Evolutionary conservation across 2,329 filamentous ascomycete species (phyloP).

Genomic region (Cercospora sp.): DNA sequence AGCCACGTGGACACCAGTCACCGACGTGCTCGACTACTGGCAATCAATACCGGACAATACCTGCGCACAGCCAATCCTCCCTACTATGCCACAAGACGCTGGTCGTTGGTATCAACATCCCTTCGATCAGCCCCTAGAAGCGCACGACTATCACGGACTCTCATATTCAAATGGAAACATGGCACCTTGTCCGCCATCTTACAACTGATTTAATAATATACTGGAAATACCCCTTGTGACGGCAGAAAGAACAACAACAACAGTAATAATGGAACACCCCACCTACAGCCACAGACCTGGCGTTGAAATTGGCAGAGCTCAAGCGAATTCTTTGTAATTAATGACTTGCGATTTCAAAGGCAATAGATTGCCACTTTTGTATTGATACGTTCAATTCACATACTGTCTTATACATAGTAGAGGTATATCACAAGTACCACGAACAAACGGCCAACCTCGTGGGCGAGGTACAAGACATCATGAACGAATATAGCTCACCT

Average conservation of each 20-base stretch:
- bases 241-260: background rate
- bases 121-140: conserved; percentile 3
- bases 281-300: background rate
- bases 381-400: background rate
- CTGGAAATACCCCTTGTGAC: background rate
- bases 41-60: conserved; percentile 2
- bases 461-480: background rate
- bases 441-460: background rate
- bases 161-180: background rate
- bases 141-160: background rate
- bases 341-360: background rate
- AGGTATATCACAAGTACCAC: background rate
- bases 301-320: background rate
- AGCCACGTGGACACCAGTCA: conserved; percentile 5
- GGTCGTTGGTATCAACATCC: conserved; percentile 7
- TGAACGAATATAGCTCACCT: background rate
- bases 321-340: background rate
- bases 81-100: conserved; percentile 3
- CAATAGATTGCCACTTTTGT: background rate
- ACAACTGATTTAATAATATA: background rate
- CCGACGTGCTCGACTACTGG: conserved; percentile 8
- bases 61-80: conserved; percentile 6
- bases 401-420: conserved; percentile 3
- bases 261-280: background rate
- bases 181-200: conserved; percentile 11